These are phyloP conservation scores for Beauveria bassiana DNA, from an alignment of 2,329 filamentous ascomycete genomes.

Conservation along the genomic window DNA sequence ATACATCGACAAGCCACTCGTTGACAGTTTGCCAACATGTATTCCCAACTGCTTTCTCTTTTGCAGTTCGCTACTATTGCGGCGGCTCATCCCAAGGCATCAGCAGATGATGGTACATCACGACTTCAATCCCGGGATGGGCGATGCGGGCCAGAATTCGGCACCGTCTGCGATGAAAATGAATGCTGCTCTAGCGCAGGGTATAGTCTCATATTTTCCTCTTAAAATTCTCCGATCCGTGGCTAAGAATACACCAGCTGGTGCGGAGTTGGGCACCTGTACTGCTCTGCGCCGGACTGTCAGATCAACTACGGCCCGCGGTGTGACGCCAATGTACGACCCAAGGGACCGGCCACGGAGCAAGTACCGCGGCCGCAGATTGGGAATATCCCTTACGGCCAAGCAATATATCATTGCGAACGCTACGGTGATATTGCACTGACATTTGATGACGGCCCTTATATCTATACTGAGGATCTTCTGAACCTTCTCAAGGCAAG, in stretches of 20 bases:
- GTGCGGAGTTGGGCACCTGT: constrained; percentile 46
- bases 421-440: constrained; percentile 31
- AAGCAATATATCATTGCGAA: constrained; percentile 36
- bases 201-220: constrained; percentile 17
- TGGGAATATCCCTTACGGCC: constrained; percentile 48
- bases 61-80: background rate
- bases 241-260: constrained; percentile 29
- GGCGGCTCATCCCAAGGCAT: background rate
- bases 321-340: constrained; percentile 52
- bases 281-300: constrained; percentile 56
- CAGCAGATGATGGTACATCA: background rate
- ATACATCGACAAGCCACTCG: background rate
- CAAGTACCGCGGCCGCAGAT: constrained; percentile 42
- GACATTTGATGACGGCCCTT: constrained; percentile 41
- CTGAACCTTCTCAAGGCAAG: constrained; percentile 28
- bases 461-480: constrained; percentile 32
- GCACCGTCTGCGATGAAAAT: constrained; percentile 24
- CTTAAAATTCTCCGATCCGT: background rate
- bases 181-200: constrained; percentile 37
- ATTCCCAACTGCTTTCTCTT: background rate
- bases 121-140: constrained; percentile 23
- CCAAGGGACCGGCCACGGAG: constrained; percentile 44
- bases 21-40: background rate
- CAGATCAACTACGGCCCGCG: constrained; percentile 52
- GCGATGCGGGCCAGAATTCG: constrained; percentile 35